Evolutionary conservation across 1,284 basidiomycete species (phyloP), one percentile per base, ranked within the genome.

Genomic region (Tylopilus sp.): DNA sequence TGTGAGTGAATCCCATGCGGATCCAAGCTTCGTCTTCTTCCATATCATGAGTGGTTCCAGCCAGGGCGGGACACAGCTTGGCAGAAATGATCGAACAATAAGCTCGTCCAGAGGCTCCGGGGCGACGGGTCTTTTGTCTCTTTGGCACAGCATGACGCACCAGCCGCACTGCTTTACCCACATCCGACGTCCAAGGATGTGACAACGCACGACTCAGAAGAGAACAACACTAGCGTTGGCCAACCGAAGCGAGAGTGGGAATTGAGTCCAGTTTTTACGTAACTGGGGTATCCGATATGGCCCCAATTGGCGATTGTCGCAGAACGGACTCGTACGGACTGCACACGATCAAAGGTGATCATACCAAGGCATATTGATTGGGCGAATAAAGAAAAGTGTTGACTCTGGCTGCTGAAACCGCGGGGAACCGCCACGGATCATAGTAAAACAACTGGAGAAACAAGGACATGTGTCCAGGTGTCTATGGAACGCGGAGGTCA

Each of bases 21-120:
- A 30, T 29, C 23, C 8, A 46, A 47, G 31, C 25, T 18, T 42
- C 18, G 16, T 37, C 63, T 68, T 64, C 66, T 64, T 66, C 63
- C 66, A n/a, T 50, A 46, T 35, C 48, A 45, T 41, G 45, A 41
- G 31, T 33, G 44, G 46, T 41, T 39, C 29, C 34, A 36, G 18
- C 10, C 34, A 34, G 31, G 18, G 11, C n/a, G 12, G 28, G 34
- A 37, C 30, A 39, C 30, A 39, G 11, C 28, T 38, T 42, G 34
- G 23, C 36, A 12, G 23, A 26, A 33, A n/a, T 33, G 23, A 37
- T 12, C 12, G 23, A 13, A 21, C 12, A 1, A 28, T 40, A 33
- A 35, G 44, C 15, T 25, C 18, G 30, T 36, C 38, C 19, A 47
- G 21, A 10, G 21, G n/a, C 4, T 34, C 9, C 33, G 19, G 26